Conservation (phyloP, 768 basidiomycete genomes). For the Dendrothele bispora region DNA sequence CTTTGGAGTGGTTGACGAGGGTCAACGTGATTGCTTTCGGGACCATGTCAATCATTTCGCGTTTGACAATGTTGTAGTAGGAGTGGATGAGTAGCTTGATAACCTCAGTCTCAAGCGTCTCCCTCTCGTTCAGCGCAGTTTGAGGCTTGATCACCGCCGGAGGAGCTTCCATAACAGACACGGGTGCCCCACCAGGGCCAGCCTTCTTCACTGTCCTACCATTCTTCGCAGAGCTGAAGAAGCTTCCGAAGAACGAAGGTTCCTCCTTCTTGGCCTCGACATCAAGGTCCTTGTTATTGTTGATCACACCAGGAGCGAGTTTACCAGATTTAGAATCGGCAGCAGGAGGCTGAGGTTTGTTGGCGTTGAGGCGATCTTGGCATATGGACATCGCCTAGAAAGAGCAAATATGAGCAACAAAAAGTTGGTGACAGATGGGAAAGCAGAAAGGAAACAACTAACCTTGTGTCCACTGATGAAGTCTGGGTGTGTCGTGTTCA, state of each 20-base stretch:
- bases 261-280: conserved; percentile 90
- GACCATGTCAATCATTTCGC: conserved; percentile 99
- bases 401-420: conserved; percentile 5
- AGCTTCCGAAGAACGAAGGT: conserved; percentile 90
- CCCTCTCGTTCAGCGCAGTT: conserved; percentile 87
- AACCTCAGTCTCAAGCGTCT: conserved; percentile 98
- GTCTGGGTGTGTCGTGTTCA: conserved; percentile 99
- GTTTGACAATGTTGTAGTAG: conserved; percentile 98
- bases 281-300: conserved; percentile 95
- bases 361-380: conserved; percentile 77
- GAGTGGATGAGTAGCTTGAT: conserved; percentile 98
- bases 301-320: conserved; percentile 60
- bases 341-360: conserved; percentile 60
- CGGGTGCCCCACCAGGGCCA: conserved; percentile 31
- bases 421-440: too few species aligned
- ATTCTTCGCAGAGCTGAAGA: conserved; percentile 69
- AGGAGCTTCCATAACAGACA: conserved; percentile 62
- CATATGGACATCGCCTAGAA: conserved; percentile 85
- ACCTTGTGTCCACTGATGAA: conserved; percentile 95
- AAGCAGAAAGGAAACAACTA: conserved; percentile 8
- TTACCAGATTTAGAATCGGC: conserved; percentile 75
- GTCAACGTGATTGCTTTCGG: conserved; percentile 94
- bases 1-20: conserved; percentile 90
- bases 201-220: conserved; percentile 61
- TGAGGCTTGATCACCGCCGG: conserved; percentile 88